Conservation (phyloP, 345 rosid genomes). For the Tarenaya hassleriana region DNA sequence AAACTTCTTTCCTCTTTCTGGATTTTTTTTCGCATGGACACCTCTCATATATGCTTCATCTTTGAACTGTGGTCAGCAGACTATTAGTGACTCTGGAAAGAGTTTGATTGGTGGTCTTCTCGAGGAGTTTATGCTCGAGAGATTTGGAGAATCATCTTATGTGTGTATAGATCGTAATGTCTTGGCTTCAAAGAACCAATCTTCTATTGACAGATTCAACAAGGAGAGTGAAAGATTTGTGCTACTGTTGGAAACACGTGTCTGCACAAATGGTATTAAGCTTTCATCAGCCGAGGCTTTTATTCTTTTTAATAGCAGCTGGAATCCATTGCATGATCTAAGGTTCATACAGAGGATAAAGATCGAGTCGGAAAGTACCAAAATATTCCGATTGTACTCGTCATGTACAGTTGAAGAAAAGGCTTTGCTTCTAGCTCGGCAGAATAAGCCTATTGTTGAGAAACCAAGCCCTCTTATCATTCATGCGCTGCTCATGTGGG, state of each 20-base stretch:
- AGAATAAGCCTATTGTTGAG: constrained; percentile 44
- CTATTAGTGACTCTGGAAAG: constrained; percentile 43
- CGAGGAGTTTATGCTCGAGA: constrained; percentile 66
- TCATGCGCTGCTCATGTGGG: constrained; percentile 81
- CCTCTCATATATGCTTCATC: constrained; percentile 15
- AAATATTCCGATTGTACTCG: constrained; percentile 69
- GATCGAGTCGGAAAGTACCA: constrained; percentile 54
- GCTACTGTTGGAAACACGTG: constrained; percentile 77
- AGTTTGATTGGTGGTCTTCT: constrained; percentile 66
- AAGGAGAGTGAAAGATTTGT: constrained; percentile 61
- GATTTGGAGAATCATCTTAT: constrained; percentile 74
- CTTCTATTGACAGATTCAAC: constrained; percentile 63
- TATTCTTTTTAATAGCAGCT: constrained; percentile 72
- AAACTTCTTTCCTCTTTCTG: constrained; percentile 7
- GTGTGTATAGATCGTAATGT: constrained; percentile 61
- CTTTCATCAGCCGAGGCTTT: constrained; percentile 62
- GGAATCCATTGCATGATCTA: constrained; percentile 65
- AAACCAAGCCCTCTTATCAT: constrained; percentile 33
- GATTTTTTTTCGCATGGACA: constrained; percentile 2
- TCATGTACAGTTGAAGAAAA: constrained; percentile 74
- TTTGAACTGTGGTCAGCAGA: constrained; percentile 34
- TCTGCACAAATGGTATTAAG: constrained; percentile 62
- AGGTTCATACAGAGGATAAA: constrained; percentile 65
- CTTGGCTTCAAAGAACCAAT: constrained; percentile 37
- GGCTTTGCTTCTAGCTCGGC: constrained; percentile 58